Conservation (phyloP, 495 filamentous ascomycete species). For the Aspergillus mulundensis region DNA sequence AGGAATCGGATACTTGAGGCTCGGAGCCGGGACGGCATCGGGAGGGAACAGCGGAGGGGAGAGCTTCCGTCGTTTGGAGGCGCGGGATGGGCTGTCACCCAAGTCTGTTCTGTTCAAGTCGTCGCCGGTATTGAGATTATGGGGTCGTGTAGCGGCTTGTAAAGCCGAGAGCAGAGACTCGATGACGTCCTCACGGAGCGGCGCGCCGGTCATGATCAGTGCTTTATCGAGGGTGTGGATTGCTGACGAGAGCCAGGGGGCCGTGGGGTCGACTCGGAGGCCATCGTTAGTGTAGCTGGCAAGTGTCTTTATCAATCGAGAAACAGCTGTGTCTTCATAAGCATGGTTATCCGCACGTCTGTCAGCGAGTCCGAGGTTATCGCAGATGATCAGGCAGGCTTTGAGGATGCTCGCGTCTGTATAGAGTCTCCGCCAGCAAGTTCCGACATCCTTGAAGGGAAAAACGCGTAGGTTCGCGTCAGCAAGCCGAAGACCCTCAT, state of each 20-base stretch:
- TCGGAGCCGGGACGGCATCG: slow-evolving; percentile 26
- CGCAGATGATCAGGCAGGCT: slow-evolving; percentile 39
- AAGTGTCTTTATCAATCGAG: slow-evolving; percentile 17
- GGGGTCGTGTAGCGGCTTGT: slow-evolving; percentile 18
- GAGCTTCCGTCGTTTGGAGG: slow-evolving; percentile 33
- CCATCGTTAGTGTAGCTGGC: neutral
- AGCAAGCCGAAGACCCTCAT: slow-evolving; percentile 39
- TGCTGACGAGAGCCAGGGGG: slow-evolving; percentile 38
- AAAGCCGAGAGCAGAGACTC: slow-evolving; percentile 37
- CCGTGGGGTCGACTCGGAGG: slow-evolving; percentile 10
- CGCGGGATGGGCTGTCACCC: slow-evolving; percentile 14
- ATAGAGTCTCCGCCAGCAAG: slow-evolving; percentile 72
- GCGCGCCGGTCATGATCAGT: slow-evolving; percentile 75
- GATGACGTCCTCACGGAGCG: slow-evolving; percentile 58
- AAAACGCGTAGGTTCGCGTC: slow-evolving; percentile 68
- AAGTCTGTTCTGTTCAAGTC: neutral
- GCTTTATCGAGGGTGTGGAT: slow-evolving; percentile 71
- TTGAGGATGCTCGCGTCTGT: slow-evolving; percentile 72
- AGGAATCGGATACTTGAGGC: slow-evolving; percentile 34
- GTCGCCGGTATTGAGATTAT: neutral
- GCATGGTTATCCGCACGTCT: neutral
- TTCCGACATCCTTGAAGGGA: slow-evolving; percentile 69
- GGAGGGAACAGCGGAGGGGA: slow-evolving; percentile 41
- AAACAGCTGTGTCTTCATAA: neutral
- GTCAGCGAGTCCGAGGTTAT: slow-evolving; percentile 15